Conservation (phyloP, 768 basidiomycete genomes). For the Kockovaella imperatae region DNA sequence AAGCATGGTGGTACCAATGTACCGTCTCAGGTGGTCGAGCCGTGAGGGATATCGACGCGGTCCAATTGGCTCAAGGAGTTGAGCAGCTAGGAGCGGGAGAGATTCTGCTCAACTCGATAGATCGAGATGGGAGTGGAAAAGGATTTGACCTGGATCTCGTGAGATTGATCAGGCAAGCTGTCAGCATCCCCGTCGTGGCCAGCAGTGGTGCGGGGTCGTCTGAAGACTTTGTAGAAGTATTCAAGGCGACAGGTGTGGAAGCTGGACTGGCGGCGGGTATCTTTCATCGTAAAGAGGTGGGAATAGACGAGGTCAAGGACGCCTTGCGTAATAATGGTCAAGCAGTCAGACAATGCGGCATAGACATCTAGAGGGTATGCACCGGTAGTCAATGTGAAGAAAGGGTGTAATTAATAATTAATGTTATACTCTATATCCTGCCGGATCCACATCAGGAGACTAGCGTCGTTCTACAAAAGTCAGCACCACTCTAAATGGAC, state of each 20-base stretch:
- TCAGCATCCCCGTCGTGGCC: constrained; percentile 86
- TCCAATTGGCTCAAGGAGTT: constrained; percentile 85
- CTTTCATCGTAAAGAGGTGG: constrained; percentile 85
- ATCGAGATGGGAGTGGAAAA: constrained; percentile 83
- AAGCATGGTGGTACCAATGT: constrained; percentile 98
- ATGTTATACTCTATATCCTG: too few species aligned
- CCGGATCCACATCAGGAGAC: too few species aligned
- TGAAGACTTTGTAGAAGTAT: constrained; percentile 82
- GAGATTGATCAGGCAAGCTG: constrained; percentile 62
- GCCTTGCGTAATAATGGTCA: constrained; percentile 34
- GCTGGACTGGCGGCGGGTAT: constrained; percentile 95
- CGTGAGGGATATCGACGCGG: constrained; percentile 69
- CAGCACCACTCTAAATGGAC: too few species aligned
- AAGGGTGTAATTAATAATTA: too few species aligned
- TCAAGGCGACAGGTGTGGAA: constrained; percentile 68
- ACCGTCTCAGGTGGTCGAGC: constrained; percentile 92
- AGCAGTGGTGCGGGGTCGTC: constrained; percentile 82
- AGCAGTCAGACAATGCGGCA: constrained; percentile 29
- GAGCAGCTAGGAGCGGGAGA: constrained; percentile 89
- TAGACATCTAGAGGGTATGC: too few species aligned
- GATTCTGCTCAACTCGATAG: constrained; percentile 89
- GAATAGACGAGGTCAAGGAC: constrained; percentile 70
- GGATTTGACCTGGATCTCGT: constrained; percentile 87
- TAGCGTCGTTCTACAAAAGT: too few species aligned
- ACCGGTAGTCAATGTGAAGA: too few species aligned